A percentile compares a stretch with the other conserved stretches of the same genome.
phyloP scores from a whole-genome alignment of 1,284 basidiomycete genomes.

The Meira nashicola region DNA sequence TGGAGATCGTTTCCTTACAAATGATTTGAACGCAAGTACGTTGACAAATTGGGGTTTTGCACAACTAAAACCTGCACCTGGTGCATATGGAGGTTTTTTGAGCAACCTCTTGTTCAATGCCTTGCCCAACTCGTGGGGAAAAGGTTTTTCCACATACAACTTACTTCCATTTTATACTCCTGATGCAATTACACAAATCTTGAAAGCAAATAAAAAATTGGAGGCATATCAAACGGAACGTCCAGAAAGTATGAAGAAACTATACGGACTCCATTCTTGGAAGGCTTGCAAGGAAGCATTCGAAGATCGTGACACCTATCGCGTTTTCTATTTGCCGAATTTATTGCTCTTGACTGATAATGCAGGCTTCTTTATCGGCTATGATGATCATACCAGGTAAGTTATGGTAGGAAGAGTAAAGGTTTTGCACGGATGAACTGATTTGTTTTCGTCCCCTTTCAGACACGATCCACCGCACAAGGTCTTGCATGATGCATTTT shows the following conservation, averaged over 20 bases:
- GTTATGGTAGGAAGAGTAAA: neutral
- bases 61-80: constrained; percentile 24
- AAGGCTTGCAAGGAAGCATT: constrained; percentile 55
- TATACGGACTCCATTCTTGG: constrained; percentile 58
- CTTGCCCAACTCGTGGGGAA: constrained; percentile 57
- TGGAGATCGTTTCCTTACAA: constrained; percentile 75
- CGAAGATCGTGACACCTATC: constrained; percentile 43
- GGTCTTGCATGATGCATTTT: constrained; percentile 17
- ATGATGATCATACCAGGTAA: constrained; percentile 2
- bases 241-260: constrained; percentile 31
- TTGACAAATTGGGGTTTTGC: constrained; percentile 59
- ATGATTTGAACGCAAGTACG: constrained; percentile 73
- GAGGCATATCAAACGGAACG: constrained; percentile 57
- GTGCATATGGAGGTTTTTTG: constrained; percentile 56
- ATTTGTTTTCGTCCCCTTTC: neutral
- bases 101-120: constrained; percentile 65
- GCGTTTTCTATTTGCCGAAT: constrained; percentile 17
- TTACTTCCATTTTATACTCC: constrained; percentile 80
- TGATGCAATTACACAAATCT: constrained; percentile 57
- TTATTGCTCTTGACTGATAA: constrained; percentile 3
- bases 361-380: constrained; percentile 16
- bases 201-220: constrained; percentile 60
- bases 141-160: constrained; percentile 62
- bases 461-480: constrained; percentile 14
- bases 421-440: neutral